phyloP scores from a whole-genome alignment of 2,329 filamentous ascomycete species.

The Tricladium varicosporioides region DNA sequence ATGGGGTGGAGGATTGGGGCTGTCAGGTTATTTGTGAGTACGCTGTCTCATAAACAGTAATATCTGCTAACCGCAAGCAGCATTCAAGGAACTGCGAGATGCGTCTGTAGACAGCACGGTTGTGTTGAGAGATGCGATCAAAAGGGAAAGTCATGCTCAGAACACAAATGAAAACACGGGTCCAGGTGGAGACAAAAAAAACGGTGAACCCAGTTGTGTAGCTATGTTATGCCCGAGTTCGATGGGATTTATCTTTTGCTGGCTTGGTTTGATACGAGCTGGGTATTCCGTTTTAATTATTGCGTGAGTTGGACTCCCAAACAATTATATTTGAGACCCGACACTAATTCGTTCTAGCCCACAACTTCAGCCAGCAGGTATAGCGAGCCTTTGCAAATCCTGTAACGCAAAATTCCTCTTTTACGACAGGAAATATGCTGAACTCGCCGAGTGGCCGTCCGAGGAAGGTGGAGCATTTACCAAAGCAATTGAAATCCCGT shows the following conservation, averaged over 20 bases:
- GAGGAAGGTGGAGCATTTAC: constrained; percentile 18
- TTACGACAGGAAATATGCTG: constrained; percentile 35
- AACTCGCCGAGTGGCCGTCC: constrained; percentile 11
- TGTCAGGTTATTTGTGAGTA: not conserved
- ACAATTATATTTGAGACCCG: not conserved
- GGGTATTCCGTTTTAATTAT: constrained; percentile 56
- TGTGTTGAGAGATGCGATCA: not conserved
- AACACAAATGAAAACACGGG: too few species aligned
- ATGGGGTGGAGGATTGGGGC: not conserved
- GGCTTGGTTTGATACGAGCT: constrained; percentile 56
- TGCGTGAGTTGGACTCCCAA: constrained; percentile 39
- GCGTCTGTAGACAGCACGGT: not conserved
- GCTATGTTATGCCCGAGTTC: constrained; percentile 57
- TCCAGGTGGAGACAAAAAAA: too few species aligned
- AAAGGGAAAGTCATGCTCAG: too few species aligned
- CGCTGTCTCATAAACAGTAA: not conserved
- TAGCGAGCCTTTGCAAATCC: constrained; percentile 50
- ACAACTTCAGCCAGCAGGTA: constrained; percentile 44
- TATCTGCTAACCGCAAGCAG: not conserved
- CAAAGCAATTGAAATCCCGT: constrained; percentile 14
- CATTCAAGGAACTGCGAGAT: not conserved
- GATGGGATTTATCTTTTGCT: constrained; percentile 55
- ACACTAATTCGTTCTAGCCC: constrained; percentile 36
- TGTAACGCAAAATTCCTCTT: constrained; percentile 47
- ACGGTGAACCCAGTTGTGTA: constrained; percentile 27